Evolutionary conservation across 129 eudicot species (phyloP).

Genomic region (Arctium minus): DNA sequence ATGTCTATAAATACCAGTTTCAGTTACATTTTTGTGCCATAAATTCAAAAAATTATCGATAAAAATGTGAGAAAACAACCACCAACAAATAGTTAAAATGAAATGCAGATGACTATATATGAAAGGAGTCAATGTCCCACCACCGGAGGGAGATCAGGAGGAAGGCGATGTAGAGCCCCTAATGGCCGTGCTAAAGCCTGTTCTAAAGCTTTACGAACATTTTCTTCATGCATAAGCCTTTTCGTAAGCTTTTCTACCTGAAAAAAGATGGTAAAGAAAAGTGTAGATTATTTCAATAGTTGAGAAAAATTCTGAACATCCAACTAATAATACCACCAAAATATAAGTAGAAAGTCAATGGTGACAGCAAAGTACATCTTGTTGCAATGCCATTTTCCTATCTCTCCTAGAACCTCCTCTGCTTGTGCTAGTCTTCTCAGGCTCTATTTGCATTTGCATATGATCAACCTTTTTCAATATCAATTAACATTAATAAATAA

Average conservation of each 20-base stretch:
- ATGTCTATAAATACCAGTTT: conserved; percentile 35
- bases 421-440: conserved; percentile 37
- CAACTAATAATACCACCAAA: not conserved
- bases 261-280: not conserved
- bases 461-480: conserved; percentile 39
- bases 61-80: not conserved
- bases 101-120: not conserved
- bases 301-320: not conserved
- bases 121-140: conserved; percentile 4
- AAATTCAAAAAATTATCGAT: not conserved
- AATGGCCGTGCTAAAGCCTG: conserved; percentile 67
- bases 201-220: conserved; percentile 73
- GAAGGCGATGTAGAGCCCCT: conserved; percentile 75
- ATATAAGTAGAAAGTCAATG: not conserved
- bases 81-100: not conserved
- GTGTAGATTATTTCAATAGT: not conserved
- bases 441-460: conserved; percentile 34
- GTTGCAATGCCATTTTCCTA: conserved; percentile 57
- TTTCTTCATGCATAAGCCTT: conserved; percentile 72
- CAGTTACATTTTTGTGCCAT: not conserved
- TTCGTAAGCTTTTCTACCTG: conserved; percentile 76
- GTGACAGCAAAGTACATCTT: conserved; percentile 48
- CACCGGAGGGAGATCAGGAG: conserved; percentile 66
- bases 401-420: conserved; percentile 40
- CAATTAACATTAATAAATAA: conserved; percentile 3